A percentile compares a stretch with the other conserved stretches of the same genome.
These are phyloP conservation scores for Coffea eugenioides DNA, from an alignment of 257 asterid genomes.

Conservation along the genomic window DNA sequence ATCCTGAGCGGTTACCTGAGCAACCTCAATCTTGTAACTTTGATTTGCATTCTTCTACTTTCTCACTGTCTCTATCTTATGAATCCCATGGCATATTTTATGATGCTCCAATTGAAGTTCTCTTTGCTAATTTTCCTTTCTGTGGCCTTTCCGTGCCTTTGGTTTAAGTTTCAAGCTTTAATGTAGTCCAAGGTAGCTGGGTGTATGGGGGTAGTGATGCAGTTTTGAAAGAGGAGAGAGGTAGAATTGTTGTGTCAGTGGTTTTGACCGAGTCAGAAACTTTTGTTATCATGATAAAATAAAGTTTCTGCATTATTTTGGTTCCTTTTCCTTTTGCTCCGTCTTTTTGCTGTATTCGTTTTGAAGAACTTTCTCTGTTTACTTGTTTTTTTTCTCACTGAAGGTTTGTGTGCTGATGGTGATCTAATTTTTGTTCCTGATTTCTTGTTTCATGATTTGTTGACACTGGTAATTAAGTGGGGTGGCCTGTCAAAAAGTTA, in stretches of 20 bases:
- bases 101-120: neutral
- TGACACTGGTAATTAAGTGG: neutral
- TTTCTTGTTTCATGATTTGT: no score
- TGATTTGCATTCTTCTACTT: neutral
- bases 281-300: neutral
- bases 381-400: neutral
- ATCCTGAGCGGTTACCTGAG: constrained; percentile 75
- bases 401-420: neutral
- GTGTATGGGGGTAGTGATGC: neutral
- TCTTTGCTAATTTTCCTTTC: neutral
- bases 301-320: neutral
- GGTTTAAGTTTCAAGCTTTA: neutral
- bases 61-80: neutral
- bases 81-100: neutral
- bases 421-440: neutral
- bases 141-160: neutral
- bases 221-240: neutral
- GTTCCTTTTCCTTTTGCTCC: neutral
- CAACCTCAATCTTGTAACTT: constrained; percentile 17
- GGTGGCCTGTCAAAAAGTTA: neutral
- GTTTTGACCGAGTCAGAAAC: neutral
- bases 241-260: neutral
- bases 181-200: no score
- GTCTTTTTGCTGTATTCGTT: neutral
- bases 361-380: no score